A percentile compares a stretch with the other conserved stretches of the same genome.
These are phyloP conservation scores for Diaporthe sp. DNA, from an alignment of 2,329 filamentous ascomycete species.

Conservation along the genomic window DNA sequence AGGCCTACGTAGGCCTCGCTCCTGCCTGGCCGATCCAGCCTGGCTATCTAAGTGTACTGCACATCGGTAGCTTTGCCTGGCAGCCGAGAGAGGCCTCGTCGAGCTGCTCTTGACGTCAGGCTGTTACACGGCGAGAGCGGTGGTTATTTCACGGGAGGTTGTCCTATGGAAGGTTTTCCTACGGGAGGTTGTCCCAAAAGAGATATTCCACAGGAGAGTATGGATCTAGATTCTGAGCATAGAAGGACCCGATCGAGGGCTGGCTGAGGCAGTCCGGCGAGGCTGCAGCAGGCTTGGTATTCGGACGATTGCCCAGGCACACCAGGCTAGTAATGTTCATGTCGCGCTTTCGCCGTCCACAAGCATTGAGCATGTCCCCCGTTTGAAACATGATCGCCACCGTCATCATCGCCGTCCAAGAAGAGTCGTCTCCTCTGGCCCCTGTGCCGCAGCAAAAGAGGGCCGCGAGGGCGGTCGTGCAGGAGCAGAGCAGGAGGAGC, in stretches of 20 bases:
- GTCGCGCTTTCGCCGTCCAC: constrained; percentile 3
- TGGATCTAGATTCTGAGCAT: too few relatives aligned
- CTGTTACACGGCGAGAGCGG: too few relatives aligned
- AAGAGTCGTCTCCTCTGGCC: too few relatives aligned
- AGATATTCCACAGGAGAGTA: too few relatives aligned
- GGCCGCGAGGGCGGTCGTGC: neutral
- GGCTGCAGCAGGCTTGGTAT: constrained; percentile 21
- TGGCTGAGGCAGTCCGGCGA: constrained; percentile 21
- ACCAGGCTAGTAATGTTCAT: neutral
- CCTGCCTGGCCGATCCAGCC: constrained; percentile 1
- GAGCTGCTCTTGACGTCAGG: too few relatives aligned
- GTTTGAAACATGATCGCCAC: constrained; percentile 24
- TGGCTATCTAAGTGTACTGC: too few relatives aligned
- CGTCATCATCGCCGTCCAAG: constrained; percentile 7
- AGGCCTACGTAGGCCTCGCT: constrained; percentile 16
- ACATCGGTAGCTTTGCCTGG: neutral
- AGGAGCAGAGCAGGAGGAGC: neutral
- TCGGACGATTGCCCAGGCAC: constrained; percentile 5
- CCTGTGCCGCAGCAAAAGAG: neutral
- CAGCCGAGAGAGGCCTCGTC: too few relatives aligned
- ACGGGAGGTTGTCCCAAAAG: too few relatives aligned
- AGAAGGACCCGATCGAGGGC: too few relatives aligned
- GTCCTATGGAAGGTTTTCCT: too few relatives aligned
- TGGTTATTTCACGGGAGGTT: too few relatives aligned
- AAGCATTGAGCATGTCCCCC: constrained; percentile 23